Conservation (phyloP, 2,329 filamentous ascomycete species). For the Colletotrichum acutatum region DNA sequence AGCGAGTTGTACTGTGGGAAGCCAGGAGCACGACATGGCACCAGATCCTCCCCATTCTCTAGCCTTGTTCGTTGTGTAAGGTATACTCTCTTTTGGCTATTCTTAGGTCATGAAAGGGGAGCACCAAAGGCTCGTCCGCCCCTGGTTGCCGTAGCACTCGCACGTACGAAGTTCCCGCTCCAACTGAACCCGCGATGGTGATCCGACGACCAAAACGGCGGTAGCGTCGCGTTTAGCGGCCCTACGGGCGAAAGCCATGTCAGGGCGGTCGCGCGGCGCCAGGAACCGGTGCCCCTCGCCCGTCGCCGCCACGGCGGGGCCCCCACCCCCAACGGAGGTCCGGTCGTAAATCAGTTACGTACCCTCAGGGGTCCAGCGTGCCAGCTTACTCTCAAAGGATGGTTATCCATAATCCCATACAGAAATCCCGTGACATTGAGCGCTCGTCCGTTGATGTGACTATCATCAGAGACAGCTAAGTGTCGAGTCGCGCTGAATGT, state of each 20-base stretch:
- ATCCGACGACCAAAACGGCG: not conserved
- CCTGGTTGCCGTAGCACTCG: constrained; percentile 14
- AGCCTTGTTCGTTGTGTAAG: not conserved
- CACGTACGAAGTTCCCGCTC: not conserved
- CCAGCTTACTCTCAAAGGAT: not conserved
- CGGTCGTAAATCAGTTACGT: not conserved
- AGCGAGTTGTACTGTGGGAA: not conserved
- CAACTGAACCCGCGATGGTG: not conserved
- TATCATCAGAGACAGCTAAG: not conserved
- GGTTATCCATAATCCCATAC: not conserved
- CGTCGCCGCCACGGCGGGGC: not conserved
- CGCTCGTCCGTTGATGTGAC: not conserved
- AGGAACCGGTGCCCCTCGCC: constrained; percentile 23
- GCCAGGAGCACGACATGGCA: not conserved
- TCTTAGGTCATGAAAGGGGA: not conserved
- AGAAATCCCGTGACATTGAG: not conserved
- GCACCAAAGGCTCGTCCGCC: not conserved
- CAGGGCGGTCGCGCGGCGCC: constrained; percentile 32
- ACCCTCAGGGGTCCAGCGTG: not conserved
- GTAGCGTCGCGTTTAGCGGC: constrained; percentile 25
- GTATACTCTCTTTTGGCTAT: not conserved
- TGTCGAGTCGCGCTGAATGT: constrained; percentile 12
- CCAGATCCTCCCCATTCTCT: not conserved
- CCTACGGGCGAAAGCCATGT: constrained; percentile 2
- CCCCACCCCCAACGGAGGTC: constrained; percentile 34